Evolutionary conservation across 495 filamentous ascomycete genomes (phyloP).

Genomic region (Penicillium cataractarum): DNA sequence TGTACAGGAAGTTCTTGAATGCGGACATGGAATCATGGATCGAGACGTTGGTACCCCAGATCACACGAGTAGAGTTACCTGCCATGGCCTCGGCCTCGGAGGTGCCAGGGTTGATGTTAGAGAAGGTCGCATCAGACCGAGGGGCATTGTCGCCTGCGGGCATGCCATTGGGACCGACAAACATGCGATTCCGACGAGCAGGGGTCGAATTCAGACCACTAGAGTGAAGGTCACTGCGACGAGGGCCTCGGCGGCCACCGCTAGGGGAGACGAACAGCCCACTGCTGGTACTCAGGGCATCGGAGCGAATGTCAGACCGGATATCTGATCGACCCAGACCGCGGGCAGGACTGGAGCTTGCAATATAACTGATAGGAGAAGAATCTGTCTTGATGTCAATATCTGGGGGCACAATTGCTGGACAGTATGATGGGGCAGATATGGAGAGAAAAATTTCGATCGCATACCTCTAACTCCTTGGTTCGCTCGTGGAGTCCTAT

Average conservation of each 20-base stretch:
- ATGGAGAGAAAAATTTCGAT: neutral
- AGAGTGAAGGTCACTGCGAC: constrained; percentile 83
- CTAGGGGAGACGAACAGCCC: constrained; percentile 78
- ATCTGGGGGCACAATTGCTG: neutral
- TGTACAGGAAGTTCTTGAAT: constrained; percentile 88
- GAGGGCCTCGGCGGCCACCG: constrained; percentile 50
- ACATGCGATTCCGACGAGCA: constrained; percentile 67
- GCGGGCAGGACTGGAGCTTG: constrained; percentile 80
- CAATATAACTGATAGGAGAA: constrained; percentile 84
- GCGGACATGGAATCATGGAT: constrained; percentile 82
- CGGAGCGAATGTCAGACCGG: constrained; percentile 57
- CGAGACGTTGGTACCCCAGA: constrained; percentile 98
- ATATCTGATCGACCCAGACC: constrained; percentile 41
- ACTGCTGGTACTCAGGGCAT: constrained; percentile 78
- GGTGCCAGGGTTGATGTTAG: constrained; percentile 82
- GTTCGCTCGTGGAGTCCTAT: constrained; percentile 73
- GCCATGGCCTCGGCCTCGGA: constrained; percentile 90
- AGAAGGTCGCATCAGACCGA: constrained; percentile 83
- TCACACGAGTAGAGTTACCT: constrained; percentile 75
- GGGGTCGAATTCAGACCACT: constrained; percentile 70
- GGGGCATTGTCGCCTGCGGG: constrained; percentile 59
- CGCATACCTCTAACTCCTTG: constrained; percentile 67
- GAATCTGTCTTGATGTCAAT: constrained; percentile 61
- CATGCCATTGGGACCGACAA: constrained; percentile 80
- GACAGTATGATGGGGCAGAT: neutral